Conservation (phyloP, 1,139 yeast genomes). For the Hemisphaericaspora lyxosophila region DNA sequence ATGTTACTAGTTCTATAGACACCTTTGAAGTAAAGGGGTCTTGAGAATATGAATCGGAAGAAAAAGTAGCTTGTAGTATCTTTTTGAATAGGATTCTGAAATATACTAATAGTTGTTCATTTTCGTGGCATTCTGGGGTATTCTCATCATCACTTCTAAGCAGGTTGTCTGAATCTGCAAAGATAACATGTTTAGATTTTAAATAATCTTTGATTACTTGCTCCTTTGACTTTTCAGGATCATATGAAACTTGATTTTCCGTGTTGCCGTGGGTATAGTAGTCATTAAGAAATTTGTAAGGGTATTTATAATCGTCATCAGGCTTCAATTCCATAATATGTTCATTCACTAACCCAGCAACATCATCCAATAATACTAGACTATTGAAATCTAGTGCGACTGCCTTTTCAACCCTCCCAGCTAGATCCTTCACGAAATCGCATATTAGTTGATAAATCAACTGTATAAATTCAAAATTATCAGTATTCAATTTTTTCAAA, state of each 20-base stretch:
- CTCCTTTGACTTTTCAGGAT: constrained; percentile 1
- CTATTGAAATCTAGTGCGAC: constrained; percentile 10
- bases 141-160: background rate
- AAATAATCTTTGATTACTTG: constrained; percentile 17
- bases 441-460: constrained; percentile 32
- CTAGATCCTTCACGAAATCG: constrained; percentile 28
- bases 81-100: constrained; percentile 26
- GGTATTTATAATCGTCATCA: constrained; percentile 10
- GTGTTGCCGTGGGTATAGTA: constrained; percentile 6
- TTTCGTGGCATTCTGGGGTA: constrained; percentile 1
- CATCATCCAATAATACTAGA: constrained; percentile 12
- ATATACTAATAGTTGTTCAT: constrained; percentile 17
- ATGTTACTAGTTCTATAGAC: constrained; percentile 26
- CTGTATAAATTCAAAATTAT: constrained; percentile 35
- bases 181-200: constrained; percentile 19
- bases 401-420: constrained; percentile 19
- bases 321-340: constrained; percentile 26
- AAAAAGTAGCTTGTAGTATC: constrained; percentile 23
- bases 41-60: constrained; percentile 10
- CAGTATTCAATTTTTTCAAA: constrained; percentile 37
- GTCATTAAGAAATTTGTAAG: constrained; percentile 18
- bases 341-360: constrained; percentile 24
- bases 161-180: constrained; percentile 11
- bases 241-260: constrained; percentile 13
- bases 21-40: constrained; percentile 28